Evolutionary conservation across 1,139 yeast genomes (phyloP).

Genomic region (Taphrina pruni): DNA sequence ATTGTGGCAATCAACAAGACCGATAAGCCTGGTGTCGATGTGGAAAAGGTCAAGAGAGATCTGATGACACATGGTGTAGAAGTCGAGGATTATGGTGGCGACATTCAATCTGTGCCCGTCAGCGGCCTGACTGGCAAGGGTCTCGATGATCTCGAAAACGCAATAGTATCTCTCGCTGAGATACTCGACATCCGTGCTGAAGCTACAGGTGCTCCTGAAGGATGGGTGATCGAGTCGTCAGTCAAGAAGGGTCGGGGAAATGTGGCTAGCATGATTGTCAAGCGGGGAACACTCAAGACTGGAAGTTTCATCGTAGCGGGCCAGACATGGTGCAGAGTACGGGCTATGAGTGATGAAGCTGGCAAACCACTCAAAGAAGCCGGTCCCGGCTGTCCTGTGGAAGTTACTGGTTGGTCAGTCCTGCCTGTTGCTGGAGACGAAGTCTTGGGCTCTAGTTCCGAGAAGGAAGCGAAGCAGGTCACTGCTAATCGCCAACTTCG

Average conservation of each 20-base stretch:
- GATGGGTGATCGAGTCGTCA: constrained; percentile 88
- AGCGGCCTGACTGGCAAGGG: constrained; percentile 86
- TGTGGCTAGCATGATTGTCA: constrained; percentile 81
- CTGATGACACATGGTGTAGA: constrained; percentile 78
- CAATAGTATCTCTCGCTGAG: constrained; percentile 83
- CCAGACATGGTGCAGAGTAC: constrained; percentile 80
- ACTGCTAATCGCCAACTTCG: constrained; percentile 66
- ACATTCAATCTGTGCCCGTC: constrained; percentile 84
- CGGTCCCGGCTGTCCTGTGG: constrained; percentile 89
- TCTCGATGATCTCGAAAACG: constrained; percentile 88
- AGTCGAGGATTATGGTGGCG: constrained; percentile 94
- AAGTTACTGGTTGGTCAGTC: constrained; percentile 92
- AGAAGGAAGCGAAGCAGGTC: constrained; percentile 76
- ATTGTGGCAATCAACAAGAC: constrained; percentile 93
- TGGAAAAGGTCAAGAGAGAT: constrained; percentile 76
- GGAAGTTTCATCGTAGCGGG: constrained; percentile 85
- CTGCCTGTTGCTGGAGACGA: constrained; percentile 91
- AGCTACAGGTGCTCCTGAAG: constrained; percentile 62
- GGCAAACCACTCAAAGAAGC: constrained; percentile 72
- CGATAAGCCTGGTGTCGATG: constrained; percentile 76
- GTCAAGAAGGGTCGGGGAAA: constrained; percentile 72
- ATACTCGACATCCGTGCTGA: constrained; percentile 79
- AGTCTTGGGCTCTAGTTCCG: constrained; percentile 75
- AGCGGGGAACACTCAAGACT: constrained; percentile 73
- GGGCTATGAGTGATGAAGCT: constrained; percentile 76